A percentile compares a stretch with the other conserved stretches of the same genome.
phyloP scores from a whole-genome alignment of 2,329 filamentous ascomycete species.

The Chrysosphaeria jannelii region DNA sequence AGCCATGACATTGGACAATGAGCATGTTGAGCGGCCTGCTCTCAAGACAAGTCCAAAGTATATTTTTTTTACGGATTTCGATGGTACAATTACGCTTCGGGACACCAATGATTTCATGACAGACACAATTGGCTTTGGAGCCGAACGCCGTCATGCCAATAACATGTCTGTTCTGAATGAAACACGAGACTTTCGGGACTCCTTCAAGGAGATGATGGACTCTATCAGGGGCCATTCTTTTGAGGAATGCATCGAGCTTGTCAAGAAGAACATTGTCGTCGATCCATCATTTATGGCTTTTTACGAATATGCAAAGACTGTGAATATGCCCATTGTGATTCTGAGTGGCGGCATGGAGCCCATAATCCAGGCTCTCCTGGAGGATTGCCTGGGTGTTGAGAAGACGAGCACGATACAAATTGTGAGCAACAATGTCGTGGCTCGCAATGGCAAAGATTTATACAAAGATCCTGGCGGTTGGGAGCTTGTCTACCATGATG shows the following conservation, averaged over 20 bases:
- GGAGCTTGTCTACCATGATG: constrained; percentile 70
- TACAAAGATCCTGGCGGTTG: constrained; percentile 49
- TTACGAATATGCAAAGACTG: constrained; percentile 47
- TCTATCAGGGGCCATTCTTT: constrained; percentile 46
- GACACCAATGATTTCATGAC: constrained; percentile 46
- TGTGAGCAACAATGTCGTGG: constrained; percentile 54
- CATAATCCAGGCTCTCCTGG: constrained; percentile 58
- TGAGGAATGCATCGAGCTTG: constrained; percentile 47
- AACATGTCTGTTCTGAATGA: constrained; percentile 52
- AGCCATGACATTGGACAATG: no score
- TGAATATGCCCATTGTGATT: constrained; percentile 79
- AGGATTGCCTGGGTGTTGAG: constrained; percentile 47
- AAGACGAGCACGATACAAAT: constrained; percentile 52
- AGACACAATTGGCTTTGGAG: constrained; percentile 70
- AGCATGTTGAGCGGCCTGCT: constrained; percentile 12
- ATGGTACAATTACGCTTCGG: constrained; percentile 66
- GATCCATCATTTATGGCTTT: constrained; percentile 76
- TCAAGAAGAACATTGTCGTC: constrained; percentile 58
- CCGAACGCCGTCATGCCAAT: constrained; percentile 33
- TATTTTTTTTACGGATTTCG: constrained; percentile 98
- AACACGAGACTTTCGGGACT: constrained; percentile 47
- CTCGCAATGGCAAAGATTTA: constrained; percentile 29
- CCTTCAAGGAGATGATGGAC: constrained; percentile 79
- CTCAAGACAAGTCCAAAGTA: constrained; percentile 45
- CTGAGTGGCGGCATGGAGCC: constrained; percentile 81